Evolutionary conservation across 2,329 filamentous ascomycete genomes (phyloP).

Genomic region (Nothophoma quercina): DNA sequence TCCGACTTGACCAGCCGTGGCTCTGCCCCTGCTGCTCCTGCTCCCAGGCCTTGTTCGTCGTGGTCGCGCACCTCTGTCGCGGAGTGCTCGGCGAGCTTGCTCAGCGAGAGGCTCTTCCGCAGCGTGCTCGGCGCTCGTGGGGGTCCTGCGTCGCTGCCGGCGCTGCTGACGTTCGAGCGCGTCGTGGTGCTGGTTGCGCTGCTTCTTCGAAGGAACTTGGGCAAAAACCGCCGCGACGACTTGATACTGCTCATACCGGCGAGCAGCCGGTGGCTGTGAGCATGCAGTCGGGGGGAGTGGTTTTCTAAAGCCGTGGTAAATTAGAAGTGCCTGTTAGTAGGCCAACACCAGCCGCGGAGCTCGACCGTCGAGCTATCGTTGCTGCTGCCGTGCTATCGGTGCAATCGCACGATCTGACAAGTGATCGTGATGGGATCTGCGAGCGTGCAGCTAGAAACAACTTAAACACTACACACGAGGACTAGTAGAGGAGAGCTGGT

Average conservation of each 20-base stretch:
- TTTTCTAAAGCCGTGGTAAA: conserved; percentile 2
- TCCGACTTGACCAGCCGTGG: conserved; percentile 37
- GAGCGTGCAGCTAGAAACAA: not conserved
- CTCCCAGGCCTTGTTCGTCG: conserved; percentile 8
- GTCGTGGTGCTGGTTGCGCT: conserved; percentile 35
- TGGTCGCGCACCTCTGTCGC: conserved; percentile 17
- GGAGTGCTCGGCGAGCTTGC: conserved; percentile 38
- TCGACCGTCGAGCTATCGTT: not conserved
- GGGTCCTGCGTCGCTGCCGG: conserved; percentile 31
- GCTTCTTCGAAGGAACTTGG: conserved; percentile 39
- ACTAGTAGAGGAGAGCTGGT: not conserved
- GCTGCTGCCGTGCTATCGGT: not conserved
- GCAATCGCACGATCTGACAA: conserved; percentile 2
- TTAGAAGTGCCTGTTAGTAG: not conserved
- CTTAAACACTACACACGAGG: not conserved
- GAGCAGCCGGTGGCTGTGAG: conserved; percentile 30
- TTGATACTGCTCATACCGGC: conserved; percentile 47
- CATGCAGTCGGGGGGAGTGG: conserved; percentile 19
- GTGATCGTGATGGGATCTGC: conserved; percentile 5
- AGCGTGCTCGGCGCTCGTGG: conserved; percentile 25
- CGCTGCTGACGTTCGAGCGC: conserved; percentile 35
- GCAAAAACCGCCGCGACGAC: conserved; percentile 40
- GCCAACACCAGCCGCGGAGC: conserved; percentile 1
- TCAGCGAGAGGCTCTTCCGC: conserved; percentile 41
- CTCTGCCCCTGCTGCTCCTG: too few species aligned